phyloP scores from a whole-genome alignment of 1,284 basidiomycete genomes.

The Irpex lacteus region DNA sequence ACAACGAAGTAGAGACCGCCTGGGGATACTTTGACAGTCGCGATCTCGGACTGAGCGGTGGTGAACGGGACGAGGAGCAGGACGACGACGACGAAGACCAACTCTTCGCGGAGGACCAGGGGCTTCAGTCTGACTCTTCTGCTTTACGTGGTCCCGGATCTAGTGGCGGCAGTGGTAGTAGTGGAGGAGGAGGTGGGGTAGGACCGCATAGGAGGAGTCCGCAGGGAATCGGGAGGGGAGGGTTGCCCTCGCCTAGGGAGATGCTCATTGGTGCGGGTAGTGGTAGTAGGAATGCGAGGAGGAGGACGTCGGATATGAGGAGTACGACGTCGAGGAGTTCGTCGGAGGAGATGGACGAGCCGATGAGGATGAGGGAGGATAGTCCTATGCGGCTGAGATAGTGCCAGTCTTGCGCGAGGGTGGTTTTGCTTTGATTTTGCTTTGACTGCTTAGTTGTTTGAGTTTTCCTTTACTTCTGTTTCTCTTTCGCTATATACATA shows the following conservation, averaged over 20 bases:
- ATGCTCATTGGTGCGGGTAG: conserved; percentile 9
- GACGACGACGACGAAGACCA: conserved; percentile 13
- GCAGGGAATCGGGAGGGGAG: neutral
- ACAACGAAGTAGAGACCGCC: conserved; percentile 15
- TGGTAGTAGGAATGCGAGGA: neutral
- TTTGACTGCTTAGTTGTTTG: too few species aligned
- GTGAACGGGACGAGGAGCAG: conserved; percentile 19
- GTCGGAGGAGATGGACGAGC: conserved; percentile 14
- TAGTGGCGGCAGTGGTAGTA: too few species aligned
- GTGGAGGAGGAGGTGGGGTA: neutral
- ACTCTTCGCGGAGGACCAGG: conserved; percentile 6
- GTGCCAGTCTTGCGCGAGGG: neutral
- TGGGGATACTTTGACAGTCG: conserved; percentile 46
- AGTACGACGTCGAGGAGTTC: conserved; percentile 18
- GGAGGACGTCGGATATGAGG: conserved; percentile 26
- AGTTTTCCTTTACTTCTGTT: too few species aligned
- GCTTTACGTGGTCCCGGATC: too few species aligned
- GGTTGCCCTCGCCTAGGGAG: conserved; percentile 13
- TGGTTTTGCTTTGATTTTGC: neutral
- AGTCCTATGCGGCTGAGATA: conserved; percentile 14
- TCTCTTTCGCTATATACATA: too few species aligned
- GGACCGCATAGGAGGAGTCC: neutral
- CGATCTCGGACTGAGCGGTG: conserved; percentile 38
- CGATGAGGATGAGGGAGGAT: conserved; percentile 15
- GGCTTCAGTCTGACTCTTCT: neutral